Conservation (phyloP, 352 stramenopile genomes). For the Phytophthora megakarya region DNA sequence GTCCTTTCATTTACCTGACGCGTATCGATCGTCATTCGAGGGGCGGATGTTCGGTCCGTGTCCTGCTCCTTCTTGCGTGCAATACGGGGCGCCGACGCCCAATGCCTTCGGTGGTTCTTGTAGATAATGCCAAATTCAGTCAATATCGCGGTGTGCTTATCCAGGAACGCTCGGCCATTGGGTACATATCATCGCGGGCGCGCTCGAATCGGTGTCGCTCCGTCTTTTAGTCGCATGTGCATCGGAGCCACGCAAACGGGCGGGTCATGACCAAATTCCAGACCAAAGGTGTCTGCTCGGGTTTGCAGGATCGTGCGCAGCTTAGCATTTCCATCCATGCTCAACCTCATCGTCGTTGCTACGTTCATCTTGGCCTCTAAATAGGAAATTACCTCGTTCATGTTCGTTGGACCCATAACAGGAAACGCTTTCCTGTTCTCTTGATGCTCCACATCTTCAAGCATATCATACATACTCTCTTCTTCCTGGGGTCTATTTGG, state of each 20-base stretch:
- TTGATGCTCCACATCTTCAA: constrained; percentile 2
- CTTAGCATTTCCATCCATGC: background rate
- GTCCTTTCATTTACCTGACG: constrained; percentile 26
- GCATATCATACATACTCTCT: no score
- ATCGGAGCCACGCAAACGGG: constrained; percentile 17
- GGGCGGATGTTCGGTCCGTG: constrained; percentile 8
- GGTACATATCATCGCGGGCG: constrained; percentile 6
- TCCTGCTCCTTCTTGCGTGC: constrained; percentile 13
- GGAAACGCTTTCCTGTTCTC: constrained; percentile 2
- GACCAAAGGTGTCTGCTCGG: constrained; percentile 3
- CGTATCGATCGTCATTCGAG: constrained; percentile 34
- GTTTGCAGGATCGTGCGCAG: constrained; percentile 1
- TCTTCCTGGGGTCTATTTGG: background rate
- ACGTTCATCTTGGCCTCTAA: constrained; percentile 3
- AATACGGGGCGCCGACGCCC: constrained; percentile 12
- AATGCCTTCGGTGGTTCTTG: constrained; percentile 14
- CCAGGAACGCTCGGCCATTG: constrained; percentile 10
- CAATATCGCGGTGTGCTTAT: constrained; percentile 1
- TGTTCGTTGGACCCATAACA: background rate
- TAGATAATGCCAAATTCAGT: background rate
- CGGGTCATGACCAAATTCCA: constrained; percentile 19
- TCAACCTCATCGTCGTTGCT: background rate
- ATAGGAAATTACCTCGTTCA: background rate
- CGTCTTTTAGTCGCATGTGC: constrained; percentile 13
- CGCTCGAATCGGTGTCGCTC: background rate